phyloP scores from a whole-genome alignment of 768 basidiomycete genomes.

The Pleurotus sapidus region DNA sequence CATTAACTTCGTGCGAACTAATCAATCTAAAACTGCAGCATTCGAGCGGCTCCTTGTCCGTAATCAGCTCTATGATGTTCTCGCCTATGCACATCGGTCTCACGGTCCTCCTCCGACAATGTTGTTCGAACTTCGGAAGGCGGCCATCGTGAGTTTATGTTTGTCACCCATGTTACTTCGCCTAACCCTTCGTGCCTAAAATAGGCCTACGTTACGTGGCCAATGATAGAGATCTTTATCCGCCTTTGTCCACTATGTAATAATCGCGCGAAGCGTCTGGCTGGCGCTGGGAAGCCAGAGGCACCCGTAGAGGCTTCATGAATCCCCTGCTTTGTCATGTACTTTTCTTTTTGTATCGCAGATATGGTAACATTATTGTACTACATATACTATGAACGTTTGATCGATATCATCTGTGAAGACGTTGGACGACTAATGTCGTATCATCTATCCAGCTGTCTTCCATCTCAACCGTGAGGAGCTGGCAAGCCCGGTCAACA shows the following conservation, averaged over 20 bases:
- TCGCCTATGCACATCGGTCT: slow-evolving; percentile 62
- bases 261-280: slow-evolving; percentile 14
- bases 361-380: slow-evolving; percentile 26
- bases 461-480: slow-evolving; percentile 42
- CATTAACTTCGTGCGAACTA: neutral
- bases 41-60: slow-evolving; percentile 67
- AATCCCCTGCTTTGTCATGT: neutral
- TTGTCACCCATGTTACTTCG: neutral
- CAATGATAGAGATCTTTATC: slow-evolving; percentile 68
- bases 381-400: slow-evolving; percentile 23
- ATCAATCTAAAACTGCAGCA: slow-evolving; percentile 10
- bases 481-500: slow-evolving; percentile 29
- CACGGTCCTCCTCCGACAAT: slow-evolving; percentile 54
- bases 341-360: slow-evolving; percentile 19
- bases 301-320: neutral
- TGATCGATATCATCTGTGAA: slow-evolving; percentile 36
- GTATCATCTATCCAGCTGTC: slow-evolving; percentile 45
- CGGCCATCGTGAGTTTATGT: slow-evolving; percentile 53
- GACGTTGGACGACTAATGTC: slow-evolving; percentile 39
- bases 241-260: slow-evolving; percentile 55
- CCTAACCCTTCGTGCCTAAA: neutral
- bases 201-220: slow-evolving; percentile 68
- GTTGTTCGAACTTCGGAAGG: slow-evolving; percentile 51
- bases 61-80: slow-evolving; percentile 64
- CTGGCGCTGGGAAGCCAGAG: slow-evolving; percentile 7